phyloP scores from a whole-genome alignment of 208 protist genomes.

The Porcisia deanei region DNA sequence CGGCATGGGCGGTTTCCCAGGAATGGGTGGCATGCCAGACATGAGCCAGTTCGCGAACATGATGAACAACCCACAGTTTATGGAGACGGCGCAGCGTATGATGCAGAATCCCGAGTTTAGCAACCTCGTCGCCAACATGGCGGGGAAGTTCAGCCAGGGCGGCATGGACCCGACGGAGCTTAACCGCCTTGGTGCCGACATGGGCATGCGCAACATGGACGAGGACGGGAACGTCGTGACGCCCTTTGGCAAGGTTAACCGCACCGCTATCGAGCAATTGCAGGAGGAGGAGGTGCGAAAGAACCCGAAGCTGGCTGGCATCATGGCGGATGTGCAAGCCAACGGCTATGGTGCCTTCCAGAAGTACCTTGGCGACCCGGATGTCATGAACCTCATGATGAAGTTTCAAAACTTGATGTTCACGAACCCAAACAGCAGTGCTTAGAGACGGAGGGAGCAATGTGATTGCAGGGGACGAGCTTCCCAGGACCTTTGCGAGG shows the following conservation, averaged over 20 bases:
- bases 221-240: slow-evolving; percentile 69
- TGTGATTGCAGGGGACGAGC: not conserved
- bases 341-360: slow-evolving; percentile 87
- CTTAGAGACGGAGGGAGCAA: slow-evolving; percentile 1
- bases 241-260: slow-evolving; percentile 80
- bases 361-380: slow-evolving; percentile 91
- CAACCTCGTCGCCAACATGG: slow-evolving; percentile 83
- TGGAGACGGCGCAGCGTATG: slow-evolving; percentile 85
- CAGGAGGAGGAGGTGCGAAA: slow-evolving; percentile 73
- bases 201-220: slow-evolving; percentile 45
- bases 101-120: slow-evolving; percentile 93
- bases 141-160: slow-evolving; percentile 57
- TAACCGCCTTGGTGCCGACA: slow-evolving; percentile 39
- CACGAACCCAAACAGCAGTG: slow-evolving; percentile 22
- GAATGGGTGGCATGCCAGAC: slow-evolving; percentile 74
- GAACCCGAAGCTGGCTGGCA: slow-evolving; percentile 80
- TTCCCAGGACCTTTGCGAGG: not conserved
- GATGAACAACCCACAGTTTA: slow-evolving; percentile 93
- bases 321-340: slow-evolving; percentile 83
- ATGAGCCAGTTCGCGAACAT: slow-evolving; percentile 77
- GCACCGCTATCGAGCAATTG: slow-evolving; percentile 61
- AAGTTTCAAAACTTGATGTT: slow-evolving; percentile 81
- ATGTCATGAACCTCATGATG: slow-evolving; percentile 89
- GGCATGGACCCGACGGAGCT: slow-evolving; percentile 56
- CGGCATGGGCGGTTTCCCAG: slow-evolving; percentile 34